Evolutionary conservation across 2,329 filamentous ascomycete species (phyloP).

Genomic region (Didymella arachidicola): DNA sequence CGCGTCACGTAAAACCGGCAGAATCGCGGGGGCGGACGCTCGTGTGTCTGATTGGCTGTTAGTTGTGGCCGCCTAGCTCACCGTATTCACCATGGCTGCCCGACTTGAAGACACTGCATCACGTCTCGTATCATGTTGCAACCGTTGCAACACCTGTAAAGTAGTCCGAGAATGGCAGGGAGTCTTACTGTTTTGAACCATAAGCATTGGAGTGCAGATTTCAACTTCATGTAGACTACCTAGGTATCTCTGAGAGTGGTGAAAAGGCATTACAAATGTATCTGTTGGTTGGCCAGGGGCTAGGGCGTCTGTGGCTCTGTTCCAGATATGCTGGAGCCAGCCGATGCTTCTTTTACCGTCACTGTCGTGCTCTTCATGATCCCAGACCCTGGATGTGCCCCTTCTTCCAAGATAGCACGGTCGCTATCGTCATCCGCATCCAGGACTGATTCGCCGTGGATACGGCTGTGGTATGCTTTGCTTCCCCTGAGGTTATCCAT

Average conservation of each 20-base stretch:
- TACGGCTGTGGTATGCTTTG: constrained; percentile 32
- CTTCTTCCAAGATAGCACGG: constrained; percentile 29
- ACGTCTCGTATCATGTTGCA: too few species aligned
- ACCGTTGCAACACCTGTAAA: neutral
- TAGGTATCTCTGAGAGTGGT: neutral
- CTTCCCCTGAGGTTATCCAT: constrained; percentile 15
- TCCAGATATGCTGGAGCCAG: neutral
- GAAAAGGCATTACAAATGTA: neutral
- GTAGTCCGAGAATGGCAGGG: neutral
- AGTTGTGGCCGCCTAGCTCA: neutral
- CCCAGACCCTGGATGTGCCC: constrained; percentile 9
- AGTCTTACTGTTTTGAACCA: too few species aligned
- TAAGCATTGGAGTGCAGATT: neutral
- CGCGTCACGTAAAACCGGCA: constrained; percentile 13
- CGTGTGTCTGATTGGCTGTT: neutral
- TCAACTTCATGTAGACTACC: neutral
- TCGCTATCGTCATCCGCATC: constrained; percentile 37
- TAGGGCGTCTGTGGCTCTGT: neutral
- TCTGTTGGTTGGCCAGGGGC: neutral
- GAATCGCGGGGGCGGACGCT: constrained; percentile 10
- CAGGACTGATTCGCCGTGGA: constrained; percentile 28
- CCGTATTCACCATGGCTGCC: neutral
- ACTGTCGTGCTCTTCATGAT: constrained; percentile 34
- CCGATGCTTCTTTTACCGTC: neutral
- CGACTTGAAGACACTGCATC: neutral